phyloP scores from a whole-genome alignment of 2,329 filamentous ascomycete species.

The Xylaria hypoxylon region DNA sequence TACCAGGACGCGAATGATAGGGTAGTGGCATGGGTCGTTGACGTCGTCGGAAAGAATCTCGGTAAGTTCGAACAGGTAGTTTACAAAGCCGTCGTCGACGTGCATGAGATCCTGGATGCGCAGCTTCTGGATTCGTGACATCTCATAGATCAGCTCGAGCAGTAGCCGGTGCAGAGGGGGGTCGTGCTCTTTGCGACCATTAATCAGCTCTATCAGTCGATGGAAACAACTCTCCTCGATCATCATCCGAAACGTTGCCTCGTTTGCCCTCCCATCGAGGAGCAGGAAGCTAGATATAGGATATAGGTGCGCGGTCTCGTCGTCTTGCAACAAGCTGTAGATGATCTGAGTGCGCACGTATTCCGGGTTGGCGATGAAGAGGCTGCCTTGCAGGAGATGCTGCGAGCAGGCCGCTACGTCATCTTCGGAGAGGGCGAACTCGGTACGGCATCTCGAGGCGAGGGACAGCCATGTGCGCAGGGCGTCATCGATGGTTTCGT shows the following conservation, averaged over 20 bases:
- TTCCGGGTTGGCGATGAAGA: slow-evolving; percentile 80
- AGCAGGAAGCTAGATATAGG: slow-evolving; percentile 86
- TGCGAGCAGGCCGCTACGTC: slow-evolving; percentile 85
- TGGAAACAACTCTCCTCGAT: slow-evolving; percentile 86
- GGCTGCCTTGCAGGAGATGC: slow-evolving; percentile 77
- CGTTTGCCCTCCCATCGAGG: slow-evolving; percentile 84
- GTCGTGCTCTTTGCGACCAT: slow-evolving; percentile 72
- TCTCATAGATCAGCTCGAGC: slow-evolving; percentile 93
- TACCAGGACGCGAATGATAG: slow-evolving; percentile 91
- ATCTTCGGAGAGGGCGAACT: slow-evolving; percentile 79
- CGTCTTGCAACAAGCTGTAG: slow-evolving; percentile 90
- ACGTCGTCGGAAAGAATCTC: slow-evolving; percentile 88
- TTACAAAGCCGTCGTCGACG: slow-evolving; percentile 83
- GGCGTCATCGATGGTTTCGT: slow-evolving; percentile 80
- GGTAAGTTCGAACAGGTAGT: slow-evolving; percentile 86
- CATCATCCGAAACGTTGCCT: slow-evolving; percentile 86
- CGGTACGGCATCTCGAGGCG: slow-evolving; percentile 79
- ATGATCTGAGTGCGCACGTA: slow-evolving; percentile 95
- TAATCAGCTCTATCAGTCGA: slow-evolving; percentile 84
- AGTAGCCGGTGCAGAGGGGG: slow-evolving; percentile 81
- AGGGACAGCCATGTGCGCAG: slow-evolving; percentile 86
- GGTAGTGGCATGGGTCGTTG: slow-evolving; percentile 94
- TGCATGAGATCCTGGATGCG: slow-evolving; percentile 79
- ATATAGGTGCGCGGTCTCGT: slow-evolving; percentile 82
- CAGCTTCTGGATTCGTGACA: slow-evolving; percentile 90